Percentiles rank a stretch among this genome's conserved stretches.
Evolutionary conservation across 371 early-diverging fungal species (phyloP).

Genomic region (Syncephalastrum monosporum): DNA sequence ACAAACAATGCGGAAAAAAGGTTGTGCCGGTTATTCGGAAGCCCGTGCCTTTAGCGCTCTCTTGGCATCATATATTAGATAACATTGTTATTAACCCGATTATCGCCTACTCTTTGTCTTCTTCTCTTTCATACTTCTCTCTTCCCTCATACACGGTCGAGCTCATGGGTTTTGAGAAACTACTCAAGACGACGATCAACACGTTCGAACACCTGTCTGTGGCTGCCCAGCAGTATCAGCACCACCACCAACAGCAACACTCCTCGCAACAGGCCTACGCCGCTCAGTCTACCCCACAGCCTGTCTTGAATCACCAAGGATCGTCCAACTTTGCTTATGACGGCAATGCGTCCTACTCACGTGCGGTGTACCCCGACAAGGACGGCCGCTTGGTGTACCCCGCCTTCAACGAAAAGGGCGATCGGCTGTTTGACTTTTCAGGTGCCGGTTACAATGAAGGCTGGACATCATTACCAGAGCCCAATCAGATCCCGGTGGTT

Average conservation of each 20-base stretch:
- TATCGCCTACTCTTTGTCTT: too few relatives aligned
- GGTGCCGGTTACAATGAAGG: conserved; percentile 52
- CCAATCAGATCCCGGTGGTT: conserved; percentile 17
- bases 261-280: neutral
- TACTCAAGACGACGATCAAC: conserved; percentile 11
- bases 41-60: too few relatives aligned
- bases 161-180: conserved; percentile 12
- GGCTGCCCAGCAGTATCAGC: conserved; percentile 5
- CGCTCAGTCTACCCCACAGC: too few relatives aligned
- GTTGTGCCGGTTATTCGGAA: too few relatives aligned
- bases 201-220: conserved; percentile 11
- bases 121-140: neutral
- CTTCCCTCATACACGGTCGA: neutral
- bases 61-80: too few relatives aligned
- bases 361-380: conserved; percentile 12
- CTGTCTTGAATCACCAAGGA: too few relatives aligned
- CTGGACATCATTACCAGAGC: conserved; percentile 25
- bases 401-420: conserved; percentile 43
- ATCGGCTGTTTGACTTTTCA: conserved; percentile 48
- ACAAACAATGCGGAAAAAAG: too few relatives aligned
- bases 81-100: too few relatives aligned
- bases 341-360: conserved; percentile 5
- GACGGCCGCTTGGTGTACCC: conserved; percentile 30
- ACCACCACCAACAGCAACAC: neutral
- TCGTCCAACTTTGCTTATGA: too few relatives aligned